Evolutionary conservation across 768 basidiomycete species (phyloP).

Genomic region (Paxillus involutus): DNA sequence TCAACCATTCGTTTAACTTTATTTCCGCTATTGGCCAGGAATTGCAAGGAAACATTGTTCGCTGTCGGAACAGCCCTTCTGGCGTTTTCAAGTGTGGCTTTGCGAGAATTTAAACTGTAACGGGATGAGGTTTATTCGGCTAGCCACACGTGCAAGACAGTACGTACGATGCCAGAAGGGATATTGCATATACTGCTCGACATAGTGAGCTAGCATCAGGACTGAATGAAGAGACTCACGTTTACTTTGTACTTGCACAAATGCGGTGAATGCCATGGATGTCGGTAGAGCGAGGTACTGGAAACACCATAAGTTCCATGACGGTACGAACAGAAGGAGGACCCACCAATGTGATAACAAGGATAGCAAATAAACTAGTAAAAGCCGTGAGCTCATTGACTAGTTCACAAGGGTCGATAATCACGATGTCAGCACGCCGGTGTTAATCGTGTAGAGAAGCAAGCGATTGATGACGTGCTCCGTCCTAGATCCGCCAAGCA

Average conservation of each 20-base stretch:
- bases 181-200: constrained; percentile 15
- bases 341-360: constrained; percentile 8
- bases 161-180: constrained; percentile 16
- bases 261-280: constrained; percentile 4
- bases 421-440: constrained; percentile 14
- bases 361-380: constrained; percentile 7
- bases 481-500: constrained; percentile 1
- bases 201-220: neutral
- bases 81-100: neutral
- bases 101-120: neutral
- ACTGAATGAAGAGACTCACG: neutral
- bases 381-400: neutral
- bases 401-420: neutral
- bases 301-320: neutral
- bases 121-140: no score
- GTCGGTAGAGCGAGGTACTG: constrained; percentile 8
- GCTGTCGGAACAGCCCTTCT: neutral
- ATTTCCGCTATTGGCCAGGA: neutral
- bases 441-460: constrained; percentile 19
- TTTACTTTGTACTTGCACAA: constrained; percentile 17
- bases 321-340: no score
- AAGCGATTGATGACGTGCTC: constrained; percentile 15
- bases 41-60: neutral
- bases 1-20: neutral
- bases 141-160: neutral